Evolutionary conservation across 2,329 filamentous ascomycete species (phyloP), one percentile per base, ranked within the genome.

Genomic region (Helminthosporium solani): DNA sequence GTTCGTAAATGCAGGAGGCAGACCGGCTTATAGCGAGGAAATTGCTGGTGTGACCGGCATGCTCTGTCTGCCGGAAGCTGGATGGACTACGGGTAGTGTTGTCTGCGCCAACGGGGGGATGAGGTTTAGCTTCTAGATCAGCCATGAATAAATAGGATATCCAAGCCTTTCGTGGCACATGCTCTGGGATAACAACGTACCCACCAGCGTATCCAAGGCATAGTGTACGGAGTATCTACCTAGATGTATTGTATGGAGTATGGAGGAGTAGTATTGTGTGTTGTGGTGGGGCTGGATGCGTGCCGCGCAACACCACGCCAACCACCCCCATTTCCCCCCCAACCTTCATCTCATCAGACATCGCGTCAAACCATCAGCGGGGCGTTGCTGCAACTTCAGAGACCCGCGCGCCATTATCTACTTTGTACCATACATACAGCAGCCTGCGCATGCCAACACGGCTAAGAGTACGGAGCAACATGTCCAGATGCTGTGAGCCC

Each of bases 71-170:
- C 75, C 77, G 5, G 88, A 92, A 64, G 79, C 81, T n/a, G 79
- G 75, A 7, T 92, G 87, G 87, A 85, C 83, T 61, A 94, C 88
- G 0, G 88, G 88, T 1, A 86, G 85, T 67, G 85, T 90, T 19
- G 80, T 94, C 3, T 88, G 85, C 71, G 87, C 87, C 7, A 92
- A 92, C 63, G 88, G 88, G 1, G 88, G 88, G 6, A 84, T 90
- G 81, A 60, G 52, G 37, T 66, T 67, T 33, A 66, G 60, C 47
- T 50, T 57, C 18, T 66, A 61, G 44, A 21, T 30, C 5, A 11
- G 19, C n/a, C 5, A 25, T 25, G 23, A 25, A 25, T 25, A 25
- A 9, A 25, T 6, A n/a, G n/a, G n/a, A n/a, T n/a, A n/a, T n/a
- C n/a, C n/a, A n/a, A n/a, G n/a, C n/a, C n/a, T n/a, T n/a, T n/a